Conservation (phyloP, 208 protist genomes). For the Wallacemonas sp. region DNA sequence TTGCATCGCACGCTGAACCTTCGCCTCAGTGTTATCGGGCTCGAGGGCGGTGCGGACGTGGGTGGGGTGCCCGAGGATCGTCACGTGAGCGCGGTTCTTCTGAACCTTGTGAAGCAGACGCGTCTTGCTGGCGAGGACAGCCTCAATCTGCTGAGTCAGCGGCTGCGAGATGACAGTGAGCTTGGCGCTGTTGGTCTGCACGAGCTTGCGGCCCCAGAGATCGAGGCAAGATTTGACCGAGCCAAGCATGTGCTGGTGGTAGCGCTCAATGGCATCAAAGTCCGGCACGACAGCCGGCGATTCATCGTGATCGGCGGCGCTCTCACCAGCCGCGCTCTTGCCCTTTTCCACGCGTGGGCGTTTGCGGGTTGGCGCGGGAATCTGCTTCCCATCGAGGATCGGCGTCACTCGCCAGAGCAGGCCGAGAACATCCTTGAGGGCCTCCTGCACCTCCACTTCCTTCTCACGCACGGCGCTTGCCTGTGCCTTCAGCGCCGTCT, state of each 20-base stretch:
- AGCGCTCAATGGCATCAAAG: constrained; percentile 9
- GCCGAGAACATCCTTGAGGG: constrained; percentile 15
- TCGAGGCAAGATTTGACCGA: constrained; percentile 51
- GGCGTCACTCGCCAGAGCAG: constrained; percentile 22
- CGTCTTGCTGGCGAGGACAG: constrained; percentile 51
- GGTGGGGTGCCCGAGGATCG: constrained; percentile 69
- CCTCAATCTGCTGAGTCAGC: constrained; percentile 70
- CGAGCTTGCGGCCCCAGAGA: constrained; percentile 75
- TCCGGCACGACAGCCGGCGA: not conserved
- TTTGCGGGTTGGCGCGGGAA: not conserved
- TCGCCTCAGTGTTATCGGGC: constrained; percentile 24
- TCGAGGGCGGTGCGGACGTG: constrained; percentile 34
- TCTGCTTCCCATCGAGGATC: constrained; percentile 1
- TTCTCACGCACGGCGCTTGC: not conserved
- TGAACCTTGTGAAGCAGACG: constrained; percentile 66
- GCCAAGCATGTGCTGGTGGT: constrained; percentile 43
- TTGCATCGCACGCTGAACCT: constrained; percentile 53
- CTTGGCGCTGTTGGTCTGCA: constrained; percentile 53
- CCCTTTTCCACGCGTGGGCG: not conserved
- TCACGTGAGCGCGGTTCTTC: constrained; percentile 66
- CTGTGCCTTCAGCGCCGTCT: constrained; percentile 15
- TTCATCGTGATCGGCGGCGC: not conserved
- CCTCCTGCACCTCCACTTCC: constrained; percentile 25
- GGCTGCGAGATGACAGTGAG: constrained; percentile 72
- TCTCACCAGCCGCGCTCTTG: not conserved